Conservation (phyloP, 257 asterid genomes). For the Petunia axillaris region DNA sequence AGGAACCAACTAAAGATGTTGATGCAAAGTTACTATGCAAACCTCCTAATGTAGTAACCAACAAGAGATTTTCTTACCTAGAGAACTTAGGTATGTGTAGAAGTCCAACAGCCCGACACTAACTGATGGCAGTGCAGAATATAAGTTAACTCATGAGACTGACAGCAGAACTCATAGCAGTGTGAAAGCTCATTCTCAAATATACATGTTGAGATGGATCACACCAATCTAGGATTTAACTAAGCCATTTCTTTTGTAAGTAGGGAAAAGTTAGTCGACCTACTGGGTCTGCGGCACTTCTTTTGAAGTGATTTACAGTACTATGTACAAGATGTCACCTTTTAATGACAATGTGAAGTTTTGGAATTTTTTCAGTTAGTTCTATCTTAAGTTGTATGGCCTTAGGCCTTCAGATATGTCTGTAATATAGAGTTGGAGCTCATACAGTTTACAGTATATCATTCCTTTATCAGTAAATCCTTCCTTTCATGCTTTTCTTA, state of each 20-base stretch:
- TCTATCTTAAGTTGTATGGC: not conserved
- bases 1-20: constrained; percentile 23
- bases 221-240: constrained; percentile 27
- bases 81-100: constrained; percentile 71
- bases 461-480: not conserved
- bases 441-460: not conserved
- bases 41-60: constrained; percentile 44
- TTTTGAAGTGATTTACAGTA: constrained; percentile 9
- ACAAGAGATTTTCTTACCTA: constrained; percentile 72
- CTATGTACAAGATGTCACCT: constrained; percentile 27
- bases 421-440: not conserved
- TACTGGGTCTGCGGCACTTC: constrained; percentile 20
- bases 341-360: not conserved
- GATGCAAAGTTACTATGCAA: constrained; percentile 37
- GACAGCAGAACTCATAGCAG: constrained; percentile 29
- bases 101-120: constrained; percentile 92
- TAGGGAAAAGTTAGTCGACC: constrained; percentile 27
- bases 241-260: constrained; percentile 31
- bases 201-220: constrained; percentile 34
- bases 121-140: constrained; percentile 30
- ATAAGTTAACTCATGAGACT: constrained; percentile 28
- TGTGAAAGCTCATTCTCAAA: constrained; percentile 22
- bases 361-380: not conserved
- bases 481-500: not conserved
- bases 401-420: constrained; percentile 26